Evolutionary conservation across 192 early-diverging fungal species (phyloP).

Genomic region (Gonapodya prolifera): DNA sequence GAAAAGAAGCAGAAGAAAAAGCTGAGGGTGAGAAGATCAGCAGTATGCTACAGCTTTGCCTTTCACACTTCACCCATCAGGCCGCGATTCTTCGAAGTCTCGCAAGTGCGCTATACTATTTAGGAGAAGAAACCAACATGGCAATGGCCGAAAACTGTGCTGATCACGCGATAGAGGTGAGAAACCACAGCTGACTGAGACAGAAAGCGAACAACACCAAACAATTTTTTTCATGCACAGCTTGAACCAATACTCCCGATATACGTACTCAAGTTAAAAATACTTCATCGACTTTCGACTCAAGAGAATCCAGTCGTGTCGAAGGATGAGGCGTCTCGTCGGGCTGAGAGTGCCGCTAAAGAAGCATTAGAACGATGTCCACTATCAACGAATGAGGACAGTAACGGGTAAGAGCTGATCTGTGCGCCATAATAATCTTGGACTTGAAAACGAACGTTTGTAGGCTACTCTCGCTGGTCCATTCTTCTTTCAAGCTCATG

Average conservation of each 20-base stretch:
- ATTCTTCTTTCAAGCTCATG: not conserved
- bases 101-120: not conserved
- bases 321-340: not conserved
- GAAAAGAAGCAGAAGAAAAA: not conserved
- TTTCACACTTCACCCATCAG: not conserved
- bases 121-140: not conserved
- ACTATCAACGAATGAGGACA: not conserved
- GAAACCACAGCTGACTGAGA: not conserved
- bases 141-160: not conserved
- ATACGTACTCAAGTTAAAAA: not conserved
- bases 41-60: too few relatives aligned
- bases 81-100: not conserved
- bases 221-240: not conserved
- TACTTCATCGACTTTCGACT: not conserved
- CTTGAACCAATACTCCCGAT: not conserved
- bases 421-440: not conserved
- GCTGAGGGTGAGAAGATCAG: not conserved
- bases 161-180: not conserved
- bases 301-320: not conserved
- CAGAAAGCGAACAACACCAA: not conserved
- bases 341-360: not conserved
- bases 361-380: not conserved
- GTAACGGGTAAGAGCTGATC: not conserved
- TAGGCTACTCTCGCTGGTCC: not conserved
- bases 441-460: not conserved